phyloP scores from a whole-genome alignment of 2,329 filamentous ascomycete genomes.

The Dryadomyces sulphureus region DNA sequence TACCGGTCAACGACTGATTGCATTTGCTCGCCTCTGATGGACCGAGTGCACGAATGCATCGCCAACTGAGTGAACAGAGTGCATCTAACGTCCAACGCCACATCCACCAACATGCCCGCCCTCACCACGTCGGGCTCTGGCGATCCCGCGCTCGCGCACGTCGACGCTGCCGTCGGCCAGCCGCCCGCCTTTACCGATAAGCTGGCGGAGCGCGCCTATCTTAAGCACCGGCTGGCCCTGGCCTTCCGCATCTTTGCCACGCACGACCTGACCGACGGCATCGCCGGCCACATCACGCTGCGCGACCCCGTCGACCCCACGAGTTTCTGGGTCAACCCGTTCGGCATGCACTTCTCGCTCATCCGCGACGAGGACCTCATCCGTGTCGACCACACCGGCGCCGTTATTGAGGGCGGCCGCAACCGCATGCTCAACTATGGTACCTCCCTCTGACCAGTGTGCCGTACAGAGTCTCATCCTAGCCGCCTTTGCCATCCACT shows the following conservation, averaged over 20 bases:
- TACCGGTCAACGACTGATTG: too few relatives aligned
- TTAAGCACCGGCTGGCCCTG: constrained; percentile 36
- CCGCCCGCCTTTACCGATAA: constrained; percentile 11
- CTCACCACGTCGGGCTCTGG: constrained; percentile 6
- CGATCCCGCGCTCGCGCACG: constrained; percentile 10
- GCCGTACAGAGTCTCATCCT: too few relatives aligned
- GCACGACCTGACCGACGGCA: constrained; percentile 41
- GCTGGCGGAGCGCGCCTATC: constrained; percentile 29
- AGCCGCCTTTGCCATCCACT: constrained; percentile 16
- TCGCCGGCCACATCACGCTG: constrained; percentile 49
- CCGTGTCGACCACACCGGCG: constrained; percentile 41
- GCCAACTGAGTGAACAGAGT: too few relatives aligned
- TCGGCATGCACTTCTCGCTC: constrained; percentile 43
- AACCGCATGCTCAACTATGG: constrained; percentile 18
- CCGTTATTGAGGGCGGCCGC: constrained; percentile 46
- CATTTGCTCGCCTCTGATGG: too few relatives aligned
- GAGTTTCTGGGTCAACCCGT: constrained; percentile 54
- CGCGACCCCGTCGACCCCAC: constrained; percentile 41
- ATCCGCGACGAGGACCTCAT: constrained; percentile 51
- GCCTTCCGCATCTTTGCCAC: constrained; percentile 44
- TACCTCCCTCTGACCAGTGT: neutral
- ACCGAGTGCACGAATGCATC: too few relatives aligned
- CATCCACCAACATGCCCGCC: too few relatives aligned
- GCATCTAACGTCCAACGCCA: too few relatives aligned
- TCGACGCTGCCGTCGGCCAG: constrained; percentile 6